A percentile compares a stretch with the other conserved stretches of the same genome.
phyloP scores from a whole-genome alignment of 1,139 yeast genomes.

The Yamadazyma epiphylla region DNA sequence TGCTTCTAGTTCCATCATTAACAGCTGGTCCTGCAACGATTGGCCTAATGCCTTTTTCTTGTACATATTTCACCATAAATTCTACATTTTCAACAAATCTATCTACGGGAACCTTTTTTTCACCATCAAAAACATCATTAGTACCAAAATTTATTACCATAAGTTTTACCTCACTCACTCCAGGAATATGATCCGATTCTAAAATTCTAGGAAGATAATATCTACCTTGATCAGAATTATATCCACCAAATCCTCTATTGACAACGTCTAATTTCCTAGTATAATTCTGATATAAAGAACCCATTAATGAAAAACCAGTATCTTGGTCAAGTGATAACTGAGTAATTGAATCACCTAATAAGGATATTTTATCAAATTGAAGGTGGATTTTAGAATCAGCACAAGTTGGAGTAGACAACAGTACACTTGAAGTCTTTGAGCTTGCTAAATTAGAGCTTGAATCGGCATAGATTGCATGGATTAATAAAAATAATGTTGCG shows the following conservation, averaged over 20 bases:
- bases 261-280: constrained; percentile 52
- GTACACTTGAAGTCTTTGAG: too few species aligned
- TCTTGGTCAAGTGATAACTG: constrained; percentile 42
- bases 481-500: too few species aligned
- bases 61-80: constrained; percentile 34
- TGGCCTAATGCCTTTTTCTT: constrained; percentile 38
- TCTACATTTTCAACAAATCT: constrained; percentile 46
- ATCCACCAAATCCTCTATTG: constrained; percentile 62
- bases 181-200: constrained; percentile 32
- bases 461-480: too few species aligned
- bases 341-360: constrained; percentile 75
- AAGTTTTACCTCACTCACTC: constrained; percentile 26
- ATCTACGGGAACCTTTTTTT: constrained; percentile 53
- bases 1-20: constrained; percentile 33
- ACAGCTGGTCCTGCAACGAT: constrained; percentile 65
- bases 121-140: constrained; percentile 54
- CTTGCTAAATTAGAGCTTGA: too few species aligned
- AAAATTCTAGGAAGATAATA: constrained; percentile 45
- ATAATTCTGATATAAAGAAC: too few species aligned
- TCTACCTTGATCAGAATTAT: constrained; percentile 51
- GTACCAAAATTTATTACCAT: constrained; percentile 70
- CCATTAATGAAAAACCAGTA: constrained; percentile 40
- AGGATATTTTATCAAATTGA: too few species aligned
- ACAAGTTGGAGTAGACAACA: too few species aligned
- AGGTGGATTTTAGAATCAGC: too few species aligned